A percentile compares a stretch with the other conserved stretches of the same genome.
These are phyloP conservation scores for Vararia minispora DNA, from an alignment of 768 basidiomycete genomes.

Conservation along the genomic window DNA sequence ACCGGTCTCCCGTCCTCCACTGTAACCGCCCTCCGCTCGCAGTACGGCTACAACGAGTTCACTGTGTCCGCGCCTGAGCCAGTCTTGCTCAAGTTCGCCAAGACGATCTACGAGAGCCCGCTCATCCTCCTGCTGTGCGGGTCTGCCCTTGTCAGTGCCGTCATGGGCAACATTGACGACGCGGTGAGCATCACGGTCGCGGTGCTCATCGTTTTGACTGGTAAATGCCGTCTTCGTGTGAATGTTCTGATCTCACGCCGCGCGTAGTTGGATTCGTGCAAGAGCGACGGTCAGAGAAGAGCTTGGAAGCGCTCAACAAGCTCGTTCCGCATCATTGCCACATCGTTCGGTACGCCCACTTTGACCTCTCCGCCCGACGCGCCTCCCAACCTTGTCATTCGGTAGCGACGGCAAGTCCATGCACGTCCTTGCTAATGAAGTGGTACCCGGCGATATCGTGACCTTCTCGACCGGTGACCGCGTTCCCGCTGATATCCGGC, in stretches of 20 bases:
- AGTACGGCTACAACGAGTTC: constrained; percentile 91
- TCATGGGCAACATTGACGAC: constrained; percentile 95
- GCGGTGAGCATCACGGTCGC: constrained; percentile 89
- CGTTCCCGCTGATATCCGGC: constrained; percentile 85
- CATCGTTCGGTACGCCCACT: constrained; percentile 46
- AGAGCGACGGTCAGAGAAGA: constrained; percentile 90
- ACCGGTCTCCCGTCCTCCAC: constrained; percentile 53
- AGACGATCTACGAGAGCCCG: constrained; percentile 93
- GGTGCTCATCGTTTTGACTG: constrained; percentile 86
- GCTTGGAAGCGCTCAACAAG: constrained; percentile 89
- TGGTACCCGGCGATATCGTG: constrained; percentile 93
- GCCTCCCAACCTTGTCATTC: constrained; percentile 8
- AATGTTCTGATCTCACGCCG: neutral
- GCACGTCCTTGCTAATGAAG: constrained; percentile 88
- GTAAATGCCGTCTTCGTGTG: constrained; percentile 29
- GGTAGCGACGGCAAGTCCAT: constrained; percentile 47
- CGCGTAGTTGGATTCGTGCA: constrained; percentile 82
- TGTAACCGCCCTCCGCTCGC: constrained; percentile 50
- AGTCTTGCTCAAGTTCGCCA: constrained; percentile 76
- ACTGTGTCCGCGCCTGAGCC: constrained; percentile 76
- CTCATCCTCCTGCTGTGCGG: constrained; percentile 84
- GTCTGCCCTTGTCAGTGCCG: constrained; percentile 78
- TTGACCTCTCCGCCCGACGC: neutral
- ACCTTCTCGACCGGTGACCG: constrained; percentile 87
- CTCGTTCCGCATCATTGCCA: constrained; percentile 96